Base-by-base conservation (phyloP, 2,329 filamentous ascomycete genomes). In the Colletotrichum euphorbiae region DNA sequence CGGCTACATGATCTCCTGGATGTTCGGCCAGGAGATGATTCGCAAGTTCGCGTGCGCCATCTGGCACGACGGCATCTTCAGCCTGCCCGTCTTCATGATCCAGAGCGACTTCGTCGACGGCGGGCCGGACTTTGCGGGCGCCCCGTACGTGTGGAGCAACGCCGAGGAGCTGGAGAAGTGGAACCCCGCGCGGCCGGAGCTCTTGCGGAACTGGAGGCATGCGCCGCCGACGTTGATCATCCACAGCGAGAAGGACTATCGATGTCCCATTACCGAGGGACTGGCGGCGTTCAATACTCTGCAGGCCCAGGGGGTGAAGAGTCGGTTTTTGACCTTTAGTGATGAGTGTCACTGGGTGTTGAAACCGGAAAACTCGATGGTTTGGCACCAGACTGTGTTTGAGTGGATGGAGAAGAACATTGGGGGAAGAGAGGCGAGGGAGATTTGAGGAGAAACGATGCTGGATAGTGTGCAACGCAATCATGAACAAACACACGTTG, bases 291-390 rank as follows among this genome's bases (percentile, higher is more conserved):
- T 94, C 77, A 92, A 93, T 70, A 87, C 90, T 1, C 80, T 94
- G 28, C 91, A 94, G 79, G 84, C 85, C 13, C 83, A 85, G 59
- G 89, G 89, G 0, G 84, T 94, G 3, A 87, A 90, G 40, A 92
- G 89, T 70, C 86, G 89, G 68, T 89, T 93, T 69, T 73, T 94
- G 75, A 90, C 86, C 0, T 94, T 94, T 73, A 87, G 90, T 0
- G 91, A 93, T 75, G 91, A 93, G 78, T 89, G 90, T 57, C 90
- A 92, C 73, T 91, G 86, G 85, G 89, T 93, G 4, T 74, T 90
- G 54, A 89, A 90, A 70, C 86, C 86, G 1, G 90, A 92, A 78
- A 93, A 93, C 74, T 83, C 84, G 19, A 78, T 92, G 54, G 79
- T 90, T 50, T 93, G 91, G 91, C 88, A 93, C 74, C 83, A 83